Evolutionary conservation across 1,284 basidiomycete genomes (phyloP).

Genomic region (Heterobasidion irregulare): DNA sequence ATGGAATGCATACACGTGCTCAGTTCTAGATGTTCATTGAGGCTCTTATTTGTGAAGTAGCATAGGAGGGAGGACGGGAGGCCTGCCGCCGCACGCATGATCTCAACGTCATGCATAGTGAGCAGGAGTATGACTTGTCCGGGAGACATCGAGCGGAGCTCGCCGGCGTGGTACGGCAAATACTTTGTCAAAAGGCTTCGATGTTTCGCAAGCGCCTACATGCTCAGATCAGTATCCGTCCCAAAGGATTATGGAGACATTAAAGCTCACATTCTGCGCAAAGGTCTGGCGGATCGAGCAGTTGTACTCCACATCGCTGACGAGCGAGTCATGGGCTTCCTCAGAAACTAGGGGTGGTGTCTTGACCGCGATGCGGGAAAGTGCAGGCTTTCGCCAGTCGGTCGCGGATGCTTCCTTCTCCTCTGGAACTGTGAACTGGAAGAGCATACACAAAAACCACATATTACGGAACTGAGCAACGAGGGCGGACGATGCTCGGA

Average conservation of each 20-base stretch:
- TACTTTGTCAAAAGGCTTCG: conserved; percentile 55
- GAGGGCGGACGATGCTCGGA: conserved; percentile 51
- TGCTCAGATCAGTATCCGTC: not conserved
- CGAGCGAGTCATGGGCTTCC: conserved; percentile 76
- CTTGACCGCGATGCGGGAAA: conserved; percentile 79
- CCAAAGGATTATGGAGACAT: not conserved
- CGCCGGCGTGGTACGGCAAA: conserved; percentile 63
- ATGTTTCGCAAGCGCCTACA: conserved; percentile 62
- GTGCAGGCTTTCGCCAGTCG: conserved; percentile 70
- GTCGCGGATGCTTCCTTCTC: conserved; percentile 50
- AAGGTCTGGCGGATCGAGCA: conserved; percentile 89
- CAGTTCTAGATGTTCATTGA: conserved; percentile 67
- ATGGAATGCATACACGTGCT: conserved; percentile 79
- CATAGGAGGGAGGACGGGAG: conserved; percentile 77
- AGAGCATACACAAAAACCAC: conserved; percentile 90
- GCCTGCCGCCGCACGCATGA: conserved; percentile 76
- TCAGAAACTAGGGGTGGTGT: conserved; percentile 85
- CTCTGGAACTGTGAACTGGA: conserved; percentile 56
- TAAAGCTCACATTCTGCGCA: conserved; percentile 55
- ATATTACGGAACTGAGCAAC: conserved; percentile 85
- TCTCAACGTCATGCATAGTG: conserved; percentile 86
- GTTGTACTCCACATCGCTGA: conserved; percentile 91
- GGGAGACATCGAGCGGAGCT: conserved; percentile 71
- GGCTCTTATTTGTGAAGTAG: conserved; percentile 86
- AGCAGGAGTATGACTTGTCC: conserved; percentile 86